Percentiles rank a stretch among this genome's conserved stretches.
phyloP scores from a whole-genome alignment of 495 filamentous ascomycete genomes.

The Penicillium cosmopolitanum region DNA sequence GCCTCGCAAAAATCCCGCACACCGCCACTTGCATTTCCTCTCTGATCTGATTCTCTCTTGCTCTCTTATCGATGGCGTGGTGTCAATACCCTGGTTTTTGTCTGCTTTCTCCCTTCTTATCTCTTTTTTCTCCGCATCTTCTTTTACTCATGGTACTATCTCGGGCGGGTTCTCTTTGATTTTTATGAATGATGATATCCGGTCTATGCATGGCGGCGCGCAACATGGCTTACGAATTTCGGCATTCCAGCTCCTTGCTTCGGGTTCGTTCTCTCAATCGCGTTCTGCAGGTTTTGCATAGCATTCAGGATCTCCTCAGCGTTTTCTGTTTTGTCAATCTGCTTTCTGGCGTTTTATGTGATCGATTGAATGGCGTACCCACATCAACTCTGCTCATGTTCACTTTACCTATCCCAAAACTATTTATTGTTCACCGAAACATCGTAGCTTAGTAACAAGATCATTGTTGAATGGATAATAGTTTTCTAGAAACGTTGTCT shows the following conservation, averaged over 20 bases:
- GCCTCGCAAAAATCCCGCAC: constrained; percentile 20
- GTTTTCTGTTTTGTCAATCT: constrained; percentile 17
- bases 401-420: not conserved
- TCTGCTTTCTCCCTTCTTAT: constrained; percentile 3
- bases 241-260: constrained; percentile 36
- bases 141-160: not conserved
- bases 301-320: constrained; percentile 34
- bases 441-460: too few species aligned
- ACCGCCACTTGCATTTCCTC: constrained; percentile 14
- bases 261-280: constrained; percentile 37
- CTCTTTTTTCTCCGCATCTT: constrained; percentile 7
- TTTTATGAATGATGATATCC: constrained; percentile 35
- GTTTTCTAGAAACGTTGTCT: too few species aligned
- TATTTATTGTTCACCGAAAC: not conserved
- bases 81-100: constrained; percentile 33
- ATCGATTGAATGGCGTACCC: constrained; percentile 1
- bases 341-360: constrained; percentile 21
- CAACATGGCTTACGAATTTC: constrained; percentile 40
- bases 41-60: constrained; percentile 12
- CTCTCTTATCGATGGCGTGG: constrained; percentile 8
- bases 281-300: constrained; percentile 35
- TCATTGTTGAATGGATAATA: too few species aligned
- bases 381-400: constrained; percentile 27
- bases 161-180: constrained; percentile 24
- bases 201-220: constrained; percentile 40